Percentiles rank a stretch among this genome's conserved stretches.
Evolutionary conservation across 805 yeast genomes (phyloP).

Genomic region (Ogataea neopini): DNA sequence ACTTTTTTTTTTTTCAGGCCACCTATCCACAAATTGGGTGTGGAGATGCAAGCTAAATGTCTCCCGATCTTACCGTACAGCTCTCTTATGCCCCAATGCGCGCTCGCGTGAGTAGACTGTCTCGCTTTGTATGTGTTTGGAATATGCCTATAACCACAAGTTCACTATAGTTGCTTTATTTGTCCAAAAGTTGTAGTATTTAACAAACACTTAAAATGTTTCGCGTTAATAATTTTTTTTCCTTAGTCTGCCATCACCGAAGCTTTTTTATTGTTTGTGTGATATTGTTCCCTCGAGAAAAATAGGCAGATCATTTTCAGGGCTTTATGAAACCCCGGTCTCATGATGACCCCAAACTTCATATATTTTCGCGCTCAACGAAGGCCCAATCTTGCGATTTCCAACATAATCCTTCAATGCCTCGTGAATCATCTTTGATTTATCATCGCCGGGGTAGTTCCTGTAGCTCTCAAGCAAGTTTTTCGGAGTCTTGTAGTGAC

Average conservation of each 20-base stretch:
- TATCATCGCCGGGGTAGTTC: conserved; percentile 28
- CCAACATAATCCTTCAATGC: conserved; percentile 47
- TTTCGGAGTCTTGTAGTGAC: conserved; percentile 67
- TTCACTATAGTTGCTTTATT: not conserved
- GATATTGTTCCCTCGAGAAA: not conserved
- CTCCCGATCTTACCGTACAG: not conserved
- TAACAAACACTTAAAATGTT: not conserved
- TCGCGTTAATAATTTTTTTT: conserved; percentile 6
- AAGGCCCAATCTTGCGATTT: conserved; percentile 52
- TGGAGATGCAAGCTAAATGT: not conserved
- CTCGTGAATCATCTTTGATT: conserved; percentile 32
- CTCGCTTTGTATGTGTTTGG: not conserved
- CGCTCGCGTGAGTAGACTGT: not conserved
- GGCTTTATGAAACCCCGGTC: not conserved
- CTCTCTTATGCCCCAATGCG: not conserved
- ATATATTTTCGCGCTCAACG: conserved; percentile 51
- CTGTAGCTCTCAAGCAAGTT: conserved; percentile 52
- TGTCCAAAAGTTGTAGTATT: not conserved
- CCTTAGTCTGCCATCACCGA: not conserved
- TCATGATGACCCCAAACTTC: conserved; percentile 53
- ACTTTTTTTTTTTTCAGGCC: not conserved
- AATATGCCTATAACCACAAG: not conserved
- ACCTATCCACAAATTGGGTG: not conserved
- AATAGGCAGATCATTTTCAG: not conserved
- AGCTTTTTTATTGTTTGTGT: not conserved